Percentiles rank a stretch among this genome's conserved stretches.
Conservation (phyloP, 2,329 filamentous ascomycete species). For the Cladophialophora chaetospira region DNA sequence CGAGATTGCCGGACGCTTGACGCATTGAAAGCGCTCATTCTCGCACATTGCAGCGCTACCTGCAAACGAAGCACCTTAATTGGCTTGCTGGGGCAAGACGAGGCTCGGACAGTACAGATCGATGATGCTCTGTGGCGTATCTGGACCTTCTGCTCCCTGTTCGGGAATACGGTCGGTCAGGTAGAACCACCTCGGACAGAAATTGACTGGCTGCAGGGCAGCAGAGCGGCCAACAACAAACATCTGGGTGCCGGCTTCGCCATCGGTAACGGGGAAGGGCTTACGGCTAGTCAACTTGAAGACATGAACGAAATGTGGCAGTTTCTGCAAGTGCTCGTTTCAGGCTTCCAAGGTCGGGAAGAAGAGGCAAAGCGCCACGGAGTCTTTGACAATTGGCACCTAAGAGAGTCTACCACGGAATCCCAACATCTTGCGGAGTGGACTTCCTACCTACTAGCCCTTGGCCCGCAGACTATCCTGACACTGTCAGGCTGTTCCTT, state of each 20-base stretch:
- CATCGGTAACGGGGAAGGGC: constrained; percentile 56
- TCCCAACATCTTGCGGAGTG: constrained; percentile 62
- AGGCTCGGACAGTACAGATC: constrained; percentile 52
- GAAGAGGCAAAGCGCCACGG: constrained; percentile 58
- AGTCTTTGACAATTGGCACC: constrained; percentile 50
- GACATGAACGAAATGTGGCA: constrained; percentile 68
- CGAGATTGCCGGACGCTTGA: constrained; percentile 56
- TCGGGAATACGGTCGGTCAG: constrained; percentile 56
- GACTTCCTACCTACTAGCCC: constrained; percentile 61
- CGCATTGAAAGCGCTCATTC: constrained; percentile 58
- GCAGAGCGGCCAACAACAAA: constrained; percentile 53
- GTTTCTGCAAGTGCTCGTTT: constrained; percentile 59
- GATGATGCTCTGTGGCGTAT: constrained; percentile 67
- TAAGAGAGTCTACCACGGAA: constrained; percentile 42
- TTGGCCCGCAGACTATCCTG: constrained; percentile 59
- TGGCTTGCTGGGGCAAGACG: constrained; percentile 53
- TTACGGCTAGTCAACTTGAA: constrained; percentile 59
- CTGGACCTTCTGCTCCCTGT: constrained; percentile 67
- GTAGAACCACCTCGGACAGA: constrained; percentile 63
- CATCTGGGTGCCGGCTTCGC: constrained; percentile 59
- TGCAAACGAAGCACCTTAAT: constrained; percentile 58
- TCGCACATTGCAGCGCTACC: constrained; percentile 58
- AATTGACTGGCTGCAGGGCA: constrained; percentile 64
- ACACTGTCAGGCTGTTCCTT: constrained; percentile 55
- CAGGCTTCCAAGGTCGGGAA: constrained; percentile 57